A percentile compares a stretch with the other conserved stretches of the same genome.
phyloP scores from a whole-genome alignment of 108 stramenopile genomes.

The Cyclotella choctawhatcheeana region DNA sequence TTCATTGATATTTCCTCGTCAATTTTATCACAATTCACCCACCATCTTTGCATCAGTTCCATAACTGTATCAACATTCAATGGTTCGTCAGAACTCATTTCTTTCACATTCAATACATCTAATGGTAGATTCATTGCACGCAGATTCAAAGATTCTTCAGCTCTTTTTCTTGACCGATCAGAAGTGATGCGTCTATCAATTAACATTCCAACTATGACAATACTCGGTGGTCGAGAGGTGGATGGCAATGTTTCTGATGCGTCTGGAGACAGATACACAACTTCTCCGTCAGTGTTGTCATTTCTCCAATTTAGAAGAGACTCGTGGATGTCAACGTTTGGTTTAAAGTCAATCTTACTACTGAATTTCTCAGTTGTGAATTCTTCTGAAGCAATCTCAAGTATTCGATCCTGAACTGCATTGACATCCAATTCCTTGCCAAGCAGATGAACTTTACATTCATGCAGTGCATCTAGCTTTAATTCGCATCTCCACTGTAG shows the following conservation, averaged over 20 bases:
- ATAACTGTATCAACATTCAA: slow-evolving; percentile 83
- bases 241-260: slow-evolving; percentile 57
- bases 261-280: slow-evolving; percentile 84
- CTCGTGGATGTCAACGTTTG: slow-evolving; percentile 30
- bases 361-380: background rate
- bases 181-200: slow-evolving; percentile 80
- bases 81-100: slow-evolving; percentile 60
- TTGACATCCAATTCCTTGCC: slow-evolving; percentile 33
- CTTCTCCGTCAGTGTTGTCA: slow-evolving; percentile 5
- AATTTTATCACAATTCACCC: slow-evolving; percentile 57
- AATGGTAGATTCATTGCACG: slow-evolving; percentile 55
- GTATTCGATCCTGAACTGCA: slow-evolving; percentile 41
- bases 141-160: slow-evolving; percentile 48
- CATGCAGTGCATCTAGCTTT: background rate
- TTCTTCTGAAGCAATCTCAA: slow-evolving; percentile 36
- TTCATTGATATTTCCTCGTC: background rate
- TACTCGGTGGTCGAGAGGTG: slow-evolving; percentile 49
- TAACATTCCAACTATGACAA: slow-evolving; percentile 76
- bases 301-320: slow-evolving; percentile 38
- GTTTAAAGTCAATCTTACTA: slow-evolving; percentile 19
- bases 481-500: slow-evolving; percentile 61
- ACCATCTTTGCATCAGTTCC: slow-evolving; percentile 82
- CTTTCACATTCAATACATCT: slow-evolving; percentile 52
- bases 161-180: slow-evolving; percentile 64
- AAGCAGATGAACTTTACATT: slow-evolving; percentile 32